Percentiles rank a stretch among this genome's conserved stretches.
phyloP scores from a whole-genome alignment of 108 stramenopile genomes.

The Fragilaria radians region DNA sequence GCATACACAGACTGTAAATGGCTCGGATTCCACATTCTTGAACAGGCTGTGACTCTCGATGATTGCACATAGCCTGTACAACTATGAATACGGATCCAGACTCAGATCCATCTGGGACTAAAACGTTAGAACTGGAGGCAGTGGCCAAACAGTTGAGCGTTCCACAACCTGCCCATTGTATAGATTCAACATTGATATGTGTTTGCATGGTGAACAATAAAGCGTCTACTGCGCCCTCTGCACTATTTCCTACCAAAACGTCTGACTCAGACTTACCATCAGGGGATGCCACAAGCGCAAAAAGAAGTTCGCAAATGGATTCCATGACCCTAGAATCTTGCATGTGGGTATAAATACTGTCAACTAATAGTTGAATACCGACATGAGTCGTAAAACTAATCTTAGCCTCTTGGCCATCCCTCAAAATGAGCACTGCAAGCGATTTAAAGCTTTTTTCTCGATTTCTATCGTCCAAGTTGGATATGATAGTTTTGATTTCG shows the following conservation, averaged over 20 bases:
- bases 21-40: slow-evolving; percentile 37
- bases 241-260: slow-evolving; percentile 10
- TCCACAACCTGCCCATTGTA: slow-evolving; percentile 34
- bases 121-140: slow-evolving; percentile 17
- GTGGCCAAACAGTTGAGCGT: slow-evolving; percentile 31
- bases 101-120: slow-evolving; percentile 25
- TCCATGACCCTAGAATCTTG: slow-evolving; percentile 20
- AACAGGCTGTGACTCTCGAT: slow-evolving; percentile 12
- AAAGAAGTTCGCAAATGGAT: slow-evolving; percentile 23
- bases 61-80: slow-evolving; percentile 25
- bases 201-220: slow-evolving; percentile 40
- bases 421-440: slow-evolving; percentile 14
- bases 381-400: slow-evolving; percentile 9
- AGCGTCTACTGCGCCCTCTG: slow-evolving; percentile 28
- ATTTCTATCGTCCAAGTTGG: neutral
- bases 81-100: slow-evolving; percentile 30
- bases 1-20: slow-evolving; percentile 31
- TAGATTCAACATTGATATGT: slow-evolving; percentile 12
- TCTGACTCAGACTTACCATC: slow-evolving; percentile 7
- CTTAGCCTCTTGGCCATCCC: slow-evolving; percentile 8
- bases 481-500: neutral
- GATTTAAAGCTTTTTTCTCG: slow-evolving; percentile 8
- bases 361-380: slow-evolving; percentile 16
- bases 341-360: slow-evolving; percentile 30
- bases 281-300: slow-evolving; percentile 18